Base-by-base conservation (phyloP, 768 basidiomycete genomes). In the Leccinum disarticulatum region DNA sequence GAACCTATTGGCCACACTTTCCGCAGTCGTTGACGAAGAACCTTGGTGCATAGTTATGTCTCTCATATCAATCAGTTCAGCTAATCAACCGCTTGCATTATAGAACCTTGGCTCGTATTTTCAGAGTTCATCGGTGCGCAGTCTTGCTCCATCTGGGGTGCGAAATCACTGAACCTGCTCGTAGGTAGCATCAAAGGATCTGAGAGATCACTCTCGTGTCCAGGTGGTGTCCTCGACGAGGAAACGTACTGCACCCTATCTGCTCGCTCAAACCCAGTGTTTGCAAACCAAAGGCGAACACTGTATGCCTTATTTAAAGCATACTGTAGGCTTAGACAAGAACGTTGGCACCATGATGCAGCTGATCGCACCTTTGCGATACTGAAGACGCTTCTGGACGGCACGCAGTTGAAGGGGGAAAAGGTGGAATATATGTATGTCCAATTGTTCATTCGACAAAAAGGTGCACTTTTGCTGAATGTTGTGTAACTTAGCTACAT, bases 171-270 rank as follows among this genome's bases (percentile, higher is more conserved):
- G 9, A 51, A 51, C 35, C 46, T 14, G 27, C 31, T 46, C 22
- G 27, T 19, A 68, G 87, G 87, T 33, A 81, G 87, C 6, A 85
- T 91, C 61, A 81, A 83, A 65, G 88, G 89, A n/a, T 87, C 88
- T 0, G 87, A 89, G 66, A 72, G 74, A 51, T 75, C 86, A 0
- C 57, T 84, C 8, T 56, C 57, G 0, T 72, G 64, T 54, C 67
- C 66, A 2, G 62, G 68, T 3, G 71, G 80, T 3, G 78, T 73
- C 67, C 74, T 90, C 4, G 77, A 81, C 53, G 69, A 71, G 36
- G 60, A 68, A 1, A 64, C 74, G 0, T 90, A 90, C 64, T 65
- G 75, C 41, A 64, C 66, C 35, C 76, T 86, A 27, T 83, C 86
- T 48, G 63, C 76, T 48, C 80, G 87, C 3, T 75, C 77, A 0